Evolutionary conservation across 495 filamentous ascomycete genomes (phyloP), one percentile per base, ranked within the genome.

Genomic region (Lophiostoma macrostomum): DNA sequence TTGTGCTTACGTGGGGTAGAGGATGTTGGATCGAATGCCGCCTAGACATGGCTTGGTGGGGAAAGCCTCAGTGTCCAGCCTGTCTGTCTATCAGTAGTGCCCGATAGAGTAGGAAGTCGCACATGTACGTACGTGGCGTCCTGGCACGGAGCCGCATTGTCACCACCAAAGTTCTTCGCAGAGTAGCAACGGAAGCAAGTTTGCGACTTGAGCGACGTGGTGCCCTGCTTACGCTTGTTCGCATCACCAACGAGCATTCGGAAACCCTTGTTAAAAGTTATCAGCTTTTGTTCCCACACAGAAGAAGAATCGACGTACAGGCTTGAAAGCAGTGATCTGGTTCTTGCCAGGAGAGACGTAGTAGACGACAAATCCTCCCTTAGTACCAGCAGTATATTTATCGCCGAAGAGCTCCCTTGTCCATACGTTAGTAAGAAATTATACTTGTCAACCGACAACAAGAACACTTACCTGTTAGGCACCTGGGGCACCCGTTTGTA

Each of bases 161-260:
- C 58, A 14, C 58, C 58, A 14, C 45, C 52, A 25, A 56, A 61
- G 52, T 61, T 61, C 10, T 36, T 27, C 4, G 29, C 58, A 10
- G 16, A 30, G 40, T 56, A 61, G 38, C 58, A 61, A 4, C 58
- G 43, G 58, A 56, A 61, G 38, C 58, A 61, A 16, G 24, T 45
- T 34, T 61, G 58, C n/a, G 27, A 30, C 38, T 61, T 61, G 25
- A 14, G 22, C 2, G 20, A 18, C 11, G 8, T 46, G 11, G 12
- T 19, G 10, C 22, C 16, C n/a, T 49, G 43, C 14, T 24, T 39
- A 27, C 58, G 58, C 6, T 41, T 29, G 22, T 32, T 56, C 6
- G 58, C 18, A 27, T 61, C 58, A 13, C 58, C 58, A 28, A 56
- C 52, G 6, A 61, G 58, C 58, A 61, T 61, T 32, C 58, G 58